Base-by-base conservation (phyloP, 352 stramenopile genomes). In the Globisporangium splendens region DNA sequence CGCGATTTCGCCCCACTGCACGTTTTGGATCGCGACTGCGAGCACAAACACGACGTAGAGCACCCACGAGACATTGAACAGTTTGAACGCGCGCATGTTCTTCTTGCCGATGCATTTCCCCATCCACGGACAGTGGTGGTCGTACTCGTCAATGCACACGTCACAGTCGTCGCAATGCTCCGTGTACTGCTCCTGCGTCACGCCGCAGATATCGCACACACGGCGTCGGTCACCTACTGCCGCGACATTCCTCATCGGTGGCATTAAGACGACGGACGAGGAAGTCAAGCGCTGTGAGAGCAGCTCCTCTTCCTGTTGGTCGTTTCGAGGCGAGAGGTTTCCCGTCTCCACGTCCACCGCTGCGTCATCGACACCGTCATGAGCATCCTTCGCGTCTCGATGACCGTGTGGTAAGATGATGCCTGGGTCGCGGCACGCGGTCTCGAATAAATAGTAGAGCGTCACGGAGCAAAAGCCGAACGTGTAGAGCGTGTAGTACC, bases 101-200 rank as follows among this genome's bases (percentile, higher is more conserved):
- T 75, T 85, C 62, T 86, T 83, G 17, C 91, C 93, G 64, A 98
- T 97, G 65, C 89, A 97, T 51, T 96, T 98, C 49, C 92, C 89
- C 86, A 97, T 97, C 89, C 90, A 98, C 35, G 93, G 91, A 72
- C 91, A 98, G 63, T 98, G 90, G 73, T 98, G 94, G 46, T 93
- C 79, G 49, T 87, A 86, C 7, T 79, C 81, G 65, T 83, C 87
- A 28, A 98, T 81, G 62, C 94, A 98, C 42, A 98, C 88, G 59
- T 94, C 89, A 53, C 92, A 98, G 56, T 98, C 90, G 12, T 96
- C 80, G 77, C 94, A 98, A 70, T 98, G 94, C 15, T 91, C 82
- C 5, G 89, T 89, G 49, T 72, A 72, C 13, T 63, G 65, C 17
- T 74, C 67, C 61, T 91, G 83, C 33, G 75, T 50, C 46, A 89